phyloP scores from a whole-genome alignment of 352 stramenopile genomes.

The Thraustotheca clavata region DNA sequence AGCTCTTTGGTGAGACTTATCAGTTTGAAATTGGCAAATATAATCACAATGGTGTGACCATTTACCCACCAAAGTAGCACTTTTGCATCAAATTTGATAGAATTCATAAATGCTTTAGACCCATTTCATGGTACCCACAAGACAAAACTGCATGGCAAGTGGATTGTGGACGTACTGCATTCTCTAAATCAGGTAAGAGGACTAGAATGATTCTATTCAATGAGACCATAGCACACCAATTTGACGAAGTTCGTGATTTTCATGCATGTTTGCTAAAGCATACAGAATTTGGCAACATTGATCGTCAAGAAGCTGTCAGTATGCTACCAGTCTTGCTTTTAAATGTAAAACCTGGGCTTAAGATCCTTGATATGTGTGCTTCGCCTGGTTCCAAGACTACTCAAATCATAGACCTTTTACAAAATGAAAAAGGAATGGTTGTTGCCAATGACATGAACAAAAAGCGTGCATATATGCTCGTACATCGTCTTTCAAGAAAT shows the following conservation, averaged over 20 bases:
- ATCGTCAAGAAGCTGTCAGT: conserved; percentile 96
- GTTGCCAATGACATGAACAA: conserved; percentile 95
- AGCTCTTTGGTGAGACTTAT: conserved; percentile 34
- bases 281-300: conserved; percentile 87
- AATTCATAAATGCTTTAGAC: conserved; percentile 25
- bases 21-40: conserved; percentile 53
- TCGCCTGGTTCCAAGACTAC: conserved; percentile 99
- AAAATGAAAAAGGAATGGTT: conserved; percentile 61
- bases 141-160: conserved; percentile 74
- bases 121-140: conserved; percentile 71
- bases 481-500: conserved; percentile 87
- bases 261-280: conserved; percentile 91
- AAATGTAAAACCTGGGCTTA: conserved; percentile 80
- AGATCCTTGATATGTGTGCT: conserved; percentile 84
- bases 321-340: conserved; percentile 98
- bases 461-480: conserved; percentile 97
- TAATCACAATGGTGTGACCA: conserved; percentile 37
- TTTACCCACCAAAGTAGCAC: conserved; percentile 59
- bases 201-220: neutral
- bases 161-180: conserved; percentile 66
- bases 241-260: conserved; percentile 79
- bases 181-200: conserved; percentile 63
- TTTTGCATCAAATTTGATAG: neutral
- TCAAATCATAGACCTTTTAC: conserved; percentile 91
- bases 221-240: conserved; percentile 45